A percentile compares a stretch with the other conserved stretches of the same genome.
Evolutionary conservation across 2,329 filamentous ascomycete genomes (phyloP).

Genomic region (Epichloe glyceriae): DNA sequence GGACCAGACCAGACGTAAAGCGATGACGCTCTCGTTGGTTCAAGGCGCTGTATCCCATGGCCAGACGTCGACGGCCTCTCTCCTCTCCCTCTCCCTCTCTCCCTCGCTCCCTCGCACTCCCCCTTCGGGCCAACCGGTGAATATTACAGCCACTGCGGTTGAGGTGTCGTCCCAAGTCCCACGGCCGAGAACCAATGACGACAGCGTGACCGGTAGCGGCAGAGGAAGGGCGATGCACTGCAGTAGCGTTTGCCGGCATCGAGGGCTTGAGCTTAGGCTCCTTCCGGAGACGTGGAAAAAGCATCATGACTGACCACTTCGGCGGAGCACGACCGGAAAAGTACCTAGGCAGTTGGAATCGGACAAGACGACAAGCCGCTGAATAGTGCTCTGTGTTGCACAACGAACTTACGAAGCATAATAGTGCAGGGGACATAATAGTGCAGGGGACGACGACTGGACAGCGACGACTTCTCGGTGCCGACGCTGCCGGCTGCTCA

Average conservation of each 20-base stretch:
- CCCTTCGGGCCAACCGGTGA: not conserved
- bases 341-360: no score
- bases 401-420: no score
- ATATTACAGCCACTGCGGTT: not conserved
- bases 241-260: not conserved
- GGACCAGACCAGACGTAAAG: not conserved
- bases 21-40: not conserved
- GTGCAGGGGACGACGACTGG: not conserved
- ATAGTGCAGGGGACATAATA: not conserved
- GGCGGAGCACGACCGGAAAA: not conserved
- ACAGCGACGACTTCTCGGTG: not conserved
- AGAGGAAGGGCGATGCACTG: not conserved
- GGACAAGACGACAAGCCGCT: no score
- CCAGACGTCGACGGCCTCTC: no score
- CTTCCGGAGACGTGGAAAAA: not conserved
- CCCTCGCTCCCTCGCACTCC: not conserved
- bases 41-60: not conserved
- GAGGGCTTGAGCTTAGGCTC: not conserved
- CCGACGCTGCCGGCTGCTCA: not conserved
- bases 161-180: not conserved
- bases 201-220: not conserved
- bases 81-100: no score
- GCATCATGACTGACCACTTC: not conserved
- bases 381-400: no score
- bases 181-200: not conserved